A percentile compares a stretch with the other conserved stretches of the same genome.
Conservation (phyloP, 306 rosid genomes). For the Fagus sylvatica region DNA sequence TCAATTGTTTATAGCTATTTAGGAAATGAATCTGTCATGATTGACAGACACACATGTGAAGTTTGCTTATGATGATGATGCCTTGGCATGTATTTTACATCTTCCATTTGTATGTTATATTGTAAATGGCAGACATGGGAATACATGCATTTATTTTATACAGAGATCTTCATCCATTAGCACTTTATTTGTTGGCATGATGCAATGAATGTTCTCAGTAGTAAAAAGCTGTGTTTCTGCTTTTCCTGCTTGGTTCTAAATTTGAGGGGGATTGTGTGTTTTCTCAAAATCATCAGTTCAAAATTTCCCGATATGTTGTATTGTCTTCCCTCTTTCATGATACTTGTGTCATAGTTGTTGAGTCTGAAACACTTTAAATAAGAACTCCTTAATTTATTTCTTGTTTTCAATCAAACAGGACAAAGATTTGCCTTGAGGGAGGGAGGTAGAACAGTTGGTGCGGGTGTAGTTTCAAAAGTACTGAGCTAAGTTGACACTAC, state of each 20-base stretch:
- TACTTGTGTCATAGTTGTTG: neutral
- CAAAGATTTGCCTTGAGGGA: conserved; percentile 99
- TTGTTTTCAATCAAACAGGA: conserved; percentile 52
- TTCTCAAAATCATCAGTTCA: neutral
- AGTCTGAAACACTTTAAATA: neutral
- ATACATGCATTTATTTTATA: neutral
- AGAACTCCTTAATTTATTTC: neutral
- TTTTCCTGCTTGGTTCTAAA: neutral
- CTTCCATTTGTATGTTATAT: neutral
- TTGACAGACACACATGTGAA: neutral
- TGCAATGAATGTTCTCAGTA: neutral
- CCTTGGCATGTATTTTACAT: neutral
- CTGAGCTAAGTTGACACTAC: conserved; percentile 39
- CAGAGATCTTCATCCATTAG: neutral
- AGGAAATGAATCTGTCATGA: no score
- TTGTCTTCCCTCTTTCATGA: neutral
- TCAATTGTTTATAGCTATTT: neutral
- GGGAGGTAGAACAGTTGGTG: conserved; percentile 99
- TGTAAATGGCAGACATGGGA: neutral
- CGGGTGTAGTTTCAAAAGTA: conserved; percentile 97
- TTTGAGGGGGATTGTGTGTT: neutral
- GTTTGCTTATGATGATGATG: neutral
- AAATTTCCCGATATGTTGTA: neutral
- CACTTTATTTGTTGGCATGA: neutral
- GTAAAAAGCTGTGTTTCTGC: neutral